Evolutionary conservation across 257 asterid genomes (phyloP).

Genomic region (Capsicum pubescens): DNA sequence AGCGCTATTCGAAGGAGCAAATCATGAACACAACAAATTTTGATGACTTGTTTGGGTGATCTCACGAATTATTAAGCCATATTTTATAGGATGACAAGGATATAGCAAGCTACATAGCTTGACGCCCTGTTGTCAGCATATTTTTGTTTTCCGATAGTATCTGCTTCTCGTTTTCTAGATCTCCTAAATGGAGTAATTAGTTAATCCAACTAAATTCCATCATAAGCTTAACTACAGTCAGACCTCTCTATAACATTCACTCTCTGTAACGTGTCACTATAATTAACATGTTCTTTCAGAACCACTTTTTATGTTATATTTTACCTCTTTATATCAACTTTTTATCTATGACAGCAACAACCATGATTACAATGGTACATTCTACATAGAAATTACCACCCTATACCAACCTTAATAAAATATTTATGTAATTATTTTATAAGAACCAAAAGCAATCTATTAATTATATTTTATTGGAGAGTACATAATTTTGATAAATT

Average conservation of each 20-base stretch:
- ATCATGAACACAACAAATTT: not conserved
- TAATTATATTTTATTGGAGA: not conserved
- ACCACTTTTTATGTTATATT: not conserved
- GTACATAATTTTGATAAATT: constrained; percentile 5
- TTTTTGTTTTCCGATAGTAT: not conserved
- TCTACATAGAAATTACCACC: not conserved
- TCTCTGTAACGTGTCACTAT: not conserved
- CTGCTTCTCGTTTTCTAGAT: not conserved
- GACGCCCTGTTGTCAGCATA: not conserved
- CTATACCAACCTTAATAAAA: not conserved
- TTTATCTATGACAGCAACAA: not conserved
- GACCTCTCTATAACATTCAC: not conserved
- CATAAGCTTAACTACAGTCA: not conserved
- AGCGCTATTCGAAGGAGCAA: not conserved
- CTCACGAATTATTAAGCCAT: not conserved
- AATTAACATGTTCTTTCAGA: not conserved
- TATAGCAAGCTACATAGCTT: not conserved
- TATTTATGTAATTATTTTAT: not conserved
- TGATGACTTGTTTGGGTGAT: not conserved
- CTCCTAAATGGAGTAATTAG: not conserved
- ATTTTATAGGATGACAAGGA: not conserved
- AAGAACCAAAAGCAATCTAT: not conserved
- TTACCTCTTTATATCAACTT: not conserved
- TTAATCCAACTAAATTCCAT: not conserved
- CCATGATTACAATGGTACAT: not conserved